These are phyloP conservation scores for Cochlearia excelsa DNA, from an alignment of 345 rosid species.

Conservation along the genomic window DNA sequence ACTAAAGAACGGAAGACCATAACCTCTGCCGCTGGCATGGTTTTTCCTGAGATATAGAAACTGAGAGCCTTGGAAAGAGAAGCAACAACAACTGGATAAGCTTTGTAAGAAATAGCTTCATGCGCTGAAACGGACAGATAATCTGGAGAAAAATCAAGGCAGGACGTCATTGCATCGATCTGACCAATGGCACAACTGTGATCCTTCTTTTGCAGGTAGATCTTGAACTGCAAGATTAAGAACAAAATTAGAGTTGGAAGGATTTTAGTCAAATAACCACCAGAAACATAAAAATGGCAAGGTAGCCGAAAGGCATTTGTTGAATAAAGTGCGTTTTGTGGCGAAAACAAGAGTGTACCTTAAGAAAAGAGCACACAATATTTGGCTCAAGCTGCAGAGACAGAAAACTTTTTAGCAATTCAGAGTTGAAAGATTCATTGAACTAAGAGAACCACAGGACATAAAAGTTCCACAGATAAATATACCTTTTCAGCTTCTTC, in stretches of 20 bases:
- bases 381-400: constrained; percentile 89
- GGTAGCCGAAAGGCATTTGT: not conserved
- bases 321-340: not conserved
- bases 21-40: constrained; percentile 70
- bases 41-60: constrained; percentile 56
- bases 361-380: constrained; percentile 74
- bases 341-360: constrained; percentile 44
- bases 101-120: constrained; percentile 89
- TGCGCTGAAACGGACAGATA: constrained; percentile 85
- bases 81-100: constrained; percentile 72
- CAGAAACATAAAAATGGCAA: constrained; percentile 6
- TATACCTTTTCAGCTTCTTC: constrained; percentile 86
- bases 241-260: constrained; percentile 24
- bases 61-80: constrained; percentile 68
- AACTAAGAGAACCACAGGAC: not conserved
- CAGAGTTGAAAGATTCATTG: not conserved
- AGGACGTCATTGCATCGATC: constrained; percentile 64
- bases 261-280: constrained; percentile 17
- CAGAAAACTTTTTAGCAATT: constrained; percentile 24
- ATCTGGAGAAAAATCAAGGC: constrained; percentile 82
- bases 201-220: constrained; percentile 62
- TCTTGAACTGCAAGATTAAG: constrained; percentile 69
- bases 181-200: constrained; percentile 58
- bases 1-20: constrained; percentile 78
- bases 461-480: not conserved